Evolutionary conservation across 768 basidiomycete species (phyloP), one percentile per base, ranked within the genome.

Genomic region (Naganishia antarctica): DNA sequence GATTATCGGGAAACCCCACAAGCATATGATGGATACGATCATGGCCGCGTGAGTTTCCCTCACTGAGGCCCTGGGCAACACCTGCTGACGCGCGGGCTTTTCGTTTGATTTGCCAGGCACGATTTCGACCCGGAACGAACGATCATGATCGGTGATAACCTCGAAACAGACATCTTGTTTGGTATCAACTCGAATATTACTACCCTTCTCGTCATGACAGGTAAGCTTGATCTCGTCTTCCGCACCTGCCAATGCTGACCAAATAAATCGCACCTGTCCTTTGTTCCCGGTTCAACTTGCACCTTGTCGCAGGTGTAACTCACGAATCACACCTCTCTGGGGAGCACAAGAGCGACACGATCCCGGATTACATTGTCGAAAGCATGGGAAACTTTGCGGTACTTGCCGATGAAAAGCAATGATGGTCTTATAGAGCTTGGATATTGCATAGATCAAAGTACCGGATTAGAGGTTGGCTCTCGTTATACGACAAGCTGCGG

Each of bases 161-260:
- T 99, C 69, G 88, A 90, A 75, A 98, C 96, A 5, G 94, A 99
- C 78, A 97, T 99, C 70, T 79, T 88, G 58, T 99, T 98, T 72
- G 96, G 94, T 53, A 83, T 89, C 74, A 83, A 84, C 48, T 90
- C 91, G 44, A 90, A 90, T 28, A 82, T 96, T 23, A 77, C 87
- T 18, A 97, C 94, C 0, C 81, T 97, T 63, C 85, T 97, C 44
- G 94, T 98, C 62, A 79, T 98, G 70, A 92, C 90, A n/a, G 92
- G 91, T 88, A 73, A 68, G 65, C 26, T 25, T 8, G 7, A 37
- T 37, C 31, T 46, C 32, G 34, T n/a, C 44, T 28, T 18, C 26
- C 31, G 49, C n/a, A 51, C 61, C 6, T 26, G 3, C 18, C 61
- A 13, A 5, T n/a, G 53, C 23, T 4, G 29, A 4, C 37, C 13